A percentile compares a stretch with the other conserved stretches of the same genome.
phyloP scores from a whole-genome alignment of 208 protist genomes.

The Hexamita inflata region DNA sequence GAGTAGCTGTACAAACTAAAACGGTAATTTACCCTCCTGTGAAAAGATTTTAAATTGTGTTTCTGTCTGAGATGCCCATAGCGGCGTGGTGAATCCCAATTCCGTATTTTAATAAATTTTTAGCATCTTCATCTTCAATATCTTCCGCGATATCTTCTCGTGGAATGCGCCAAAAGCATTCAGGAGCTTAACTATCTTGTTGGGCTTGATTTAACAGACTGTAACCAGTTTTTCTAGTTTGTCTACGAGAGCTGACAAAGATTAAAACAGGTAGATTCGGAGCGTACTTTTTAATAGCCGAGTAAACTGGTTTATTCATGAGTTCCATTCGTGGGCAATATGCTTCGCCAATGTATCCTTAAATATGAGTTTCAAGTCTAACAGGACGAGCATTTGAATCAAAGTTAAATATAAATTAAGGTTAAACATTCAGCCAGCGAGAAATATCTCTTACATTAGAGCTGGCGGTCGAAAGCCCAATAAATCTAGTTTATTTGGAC shows the following conservation, averaged over 20 bases:
- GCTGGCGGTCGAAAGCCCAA: constrained; percentile 93
- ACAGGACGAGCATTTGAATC: constrained; percentile 86
- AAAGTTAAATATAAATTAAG: constrained; percentile 89
- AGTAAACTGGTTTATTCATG: constrained; percentile 98
- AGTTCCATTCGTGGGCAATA: constrained; percentile 94
- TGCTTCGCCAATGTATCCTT: constrained; percentile 77
- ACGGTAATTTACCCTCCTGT: constrained; percentile 63
- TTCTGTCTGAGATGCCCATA: constrained; percentile 51
- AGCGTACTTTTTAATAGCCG: constrained; percentile 67
- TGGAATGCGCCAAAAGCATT: constrained; percentile 56
- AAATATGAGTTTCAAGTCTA: constrained; percentile 72
- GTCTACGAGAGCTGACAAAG: constrained; percentile 90
- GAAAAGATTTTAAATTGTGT: constrained; percentile 46
- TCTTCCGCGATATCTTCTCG: constrained; percentile 49
- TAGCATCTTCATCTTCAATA: constrained; percentile 63
- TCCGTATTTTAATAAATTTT: constrained; percentile 83
- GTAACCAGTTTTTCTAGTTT: constrained; percentile 92
- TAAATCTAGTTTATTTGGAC: constrained; percentile 69
- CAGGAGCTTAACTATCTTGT: constrained; percentile 67
- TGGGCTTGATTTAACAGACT: constrained; percentile 79
- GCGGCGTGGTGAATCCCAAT: constrained; percentile 97
- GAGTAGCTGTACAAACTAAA: constrained; percentile 87
- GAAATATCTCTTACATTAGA: constrained; percentile 90
- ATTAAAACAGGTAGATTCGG: constrained; percentile 84
- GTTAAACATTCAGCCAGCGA: constrained; percentile 82